A percentile compares a stretch with the other conserved stretches of the same genome.
Evolutionary conservation across 768 basidiomycete species (phyloP).

Genomic region (Xerocomellus chrysenteron): DNA sequence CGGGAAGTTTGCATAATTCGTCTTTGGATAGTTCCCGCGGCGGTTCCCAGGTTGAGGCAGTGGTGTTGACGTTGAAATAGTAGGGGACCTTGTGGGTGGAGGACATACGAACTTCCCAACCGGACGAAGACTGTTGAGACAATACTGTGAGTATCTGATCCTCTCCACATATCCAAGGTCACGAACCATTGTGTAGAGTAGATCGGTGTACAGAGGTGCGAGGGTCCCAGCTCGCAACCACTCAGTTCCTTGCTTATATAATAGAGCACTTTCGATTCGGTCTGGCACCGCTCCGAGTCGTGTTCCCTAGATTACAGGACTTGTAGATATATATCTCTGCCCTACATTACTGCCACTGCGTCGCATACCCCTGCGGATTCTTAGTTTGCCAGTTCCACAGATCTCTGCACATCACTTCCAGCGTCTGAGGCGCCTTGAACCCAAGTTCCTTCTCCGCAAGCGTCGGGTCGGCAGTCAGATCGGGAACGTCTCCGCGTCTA

Average conservation of each 20-base stretch:
- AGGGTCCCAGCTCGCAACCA: not conserved
- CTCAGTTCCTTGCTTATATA: conserved; percentile 13
- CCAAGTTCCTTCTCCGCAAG: conserved; percentile 92
- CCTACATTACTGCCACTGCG: conserved; percentile 22
- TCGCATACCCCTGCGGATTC: conserved; percentile 74
- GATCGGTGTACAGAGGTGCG: conserved; percentile 11
- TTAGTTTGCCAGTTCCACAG: conserved; percentile 99
- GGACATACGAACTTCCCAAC: conserved; percentile 90
- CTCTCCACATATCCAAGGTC: not conserved
- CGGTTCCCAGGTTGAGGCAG: conserved; percentile 76
- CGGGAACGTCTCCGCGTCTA: conserved; percentile 93
- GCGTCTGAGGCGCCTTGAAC: conserved; percentile 76
- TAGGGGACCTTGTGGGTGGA: conserved; percentile 76
- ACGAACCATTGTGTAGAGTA: conserved; percentile 24
- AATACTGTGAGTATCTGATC: conserved; percentile 7
- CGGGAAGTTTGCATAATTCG: conserved; percentile 62
- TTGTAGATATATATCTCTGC: conserved; percentile 15
- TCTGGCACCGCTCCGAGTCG: no score
- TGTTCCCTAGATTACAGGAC: not conserved
- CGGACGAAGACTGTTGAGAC: conserved; percentile 19
- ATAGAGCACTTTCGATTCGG: not conserved
- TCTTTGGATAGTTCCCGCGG: conserved; percentile 53
- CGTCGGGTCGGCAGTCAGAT: conserved; percentile 90
- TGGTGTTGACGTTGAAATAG: conserved; percentile 77
- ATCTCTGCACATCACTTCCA: conserved; percentile 94